A percentile compares a stretch with the other conserved stretches of the same genome.
phyloP scores from a whole-genome alignment of 1,284 basidiomycete species.

The Chondrostereum purpureum region DNA sequence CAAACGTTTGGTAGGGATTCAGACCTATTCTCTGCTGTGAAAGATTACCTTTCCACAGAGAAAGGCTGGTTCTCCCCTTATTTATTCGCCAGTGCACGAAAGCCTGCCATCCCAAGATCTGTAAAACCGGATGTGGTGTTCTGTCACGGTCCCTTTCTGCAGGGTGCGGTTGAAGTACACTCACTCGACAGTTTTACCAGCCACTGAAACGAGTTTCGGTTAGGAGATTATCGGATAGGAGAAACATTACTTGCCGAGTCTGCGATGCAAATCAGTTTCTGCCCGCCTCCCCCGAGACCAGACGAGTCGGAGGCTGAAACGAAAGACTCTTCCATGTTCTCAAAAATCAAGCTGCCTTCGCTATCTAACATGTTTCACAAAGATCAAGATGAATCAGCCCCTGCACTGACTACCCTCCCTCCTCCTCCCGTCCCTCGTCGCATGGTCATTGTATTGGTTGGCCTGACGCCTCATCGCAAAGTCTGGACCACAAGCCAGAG shows the following conservation, averaged over 20 bases:
- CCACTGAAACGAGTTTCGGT: no score
- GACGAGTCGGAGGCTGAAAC: slow-evolving; percentile 13
- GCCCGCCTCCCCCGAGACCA: slow-evolving; percentile 22
- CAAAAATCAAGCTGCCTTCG: slow-evolving; percentile 13
- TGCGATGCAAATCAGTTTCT: slow-evolving; percentile 43
- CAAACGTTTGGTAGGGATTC: slow-evolving; percentile 30
- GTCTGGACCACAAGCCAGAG: slow-evolving; percentile 54
- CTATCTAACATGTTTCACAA: slow-evolving; percentile 39
- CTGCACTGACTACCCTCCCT: slow-evolving; percentile 35
- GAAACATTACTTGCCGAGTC: slow-evolving; percentile 51
- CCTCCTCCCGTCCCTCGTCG: slow-evolving; percentile 41
- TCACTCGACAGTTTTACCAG: neutral
- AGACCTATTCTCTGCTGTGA: slow-evolving; percentile 54
- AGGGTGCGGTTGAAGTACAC: slow-evolving; percentile 27
- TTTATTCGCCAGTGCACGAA: slow-evolving; percentile 52
- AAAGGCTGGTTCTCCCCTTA: slow-evolving; percentile 68
- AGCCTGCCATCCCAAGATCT: slow-evolving; percentile 52
- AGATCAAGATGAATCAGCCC: slow-evolving; percentile 44
- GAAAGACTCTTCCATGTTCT: neutral
- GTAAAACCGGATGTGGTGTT: slow-evolving; percentile 65
- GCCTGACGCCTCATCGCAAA: slow-evolving; percentile 52
- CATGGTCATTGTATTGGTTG: slow-evolving; percentile 48
- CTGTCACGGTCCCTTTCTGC: slow-evolving; percentile 58
- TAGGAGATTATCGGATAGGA: slow-evolving; percentile 57
- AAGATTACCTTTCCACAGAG: slow-evolving; percentile 54